Evolutionary conservation across 495 filamentous ascomycete species (phyloP).

Genomic region (Podospora pseudocomata): DNA sequence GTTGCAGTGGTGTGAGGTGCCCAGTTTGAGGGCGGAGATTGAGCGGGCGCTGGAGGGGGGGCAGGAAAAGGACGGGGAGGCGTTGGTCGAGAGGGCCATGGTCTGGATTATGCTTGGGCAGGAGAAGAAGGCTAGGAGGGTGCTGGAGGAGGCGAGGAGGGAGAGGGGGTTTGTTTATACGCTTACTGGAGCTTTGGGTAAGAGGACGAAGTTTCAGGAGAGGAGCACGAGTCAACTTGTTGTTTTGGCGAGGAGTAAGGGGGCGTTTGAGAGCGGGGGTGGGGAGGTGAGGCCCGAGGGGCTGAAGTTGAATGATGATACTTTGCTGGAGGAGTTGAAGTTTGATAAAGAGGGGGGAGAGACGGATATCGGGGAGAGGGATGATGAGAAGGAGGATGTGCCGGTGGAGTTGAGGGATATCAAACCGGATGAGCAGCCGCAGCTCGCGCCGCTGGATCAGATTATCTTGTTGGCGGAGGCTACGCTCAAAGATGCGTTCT

Average conservation of each 20-base stretch:
- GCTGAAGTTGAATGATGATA: conserved; percentile 85
- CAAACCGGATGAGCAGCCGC: conserved; percentile 75
- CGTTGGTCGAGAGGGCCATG: conserved; percentile 74
- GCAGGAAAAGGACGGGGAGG: conserved; percentile 50
- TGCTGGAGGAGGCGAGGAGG: conserved; percentile 62
- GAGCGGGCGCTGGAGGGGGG: conserved; percentile 48
- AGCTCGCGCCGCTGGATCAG: conserved; percentile 74
- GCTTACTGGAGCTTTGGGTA: conserved; percentile 80
- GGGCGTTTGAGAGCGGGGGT: conserved; percentile 12
- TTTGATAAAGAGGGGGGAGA: conserved; percentile 57
- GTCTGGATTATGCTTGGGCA: conserved; percentile 83
- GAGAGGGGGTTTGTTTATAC: conserved; percentile 72
- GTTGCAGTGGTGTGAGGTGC: conserved; percentile 48
- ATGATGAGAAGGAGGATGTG: conserved; percentile 46
- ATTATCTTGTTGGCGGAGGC: conserved; percentile 81
- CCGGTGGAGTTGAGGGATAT: conserved; percentile 58
- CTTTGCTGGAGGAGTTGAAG: conserved; percentile 78
- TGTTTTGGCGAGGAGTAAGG: conserved; percentile 75
- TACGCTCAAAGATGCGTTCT: conserved; percentile 80
- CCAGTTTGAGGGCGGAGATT: conserved; percentile 47
- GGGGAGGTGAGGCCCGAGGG: conserved; percentile 53
- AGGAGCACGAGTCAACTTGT: conserved; percentile 87
- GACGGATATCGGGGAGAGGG: conserved; percentile 29
- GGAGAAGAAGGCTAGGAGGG: conserved; percentile 68
- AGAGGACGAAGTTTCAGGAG: conserved; percentile 89